Base-by-base conservation (phyloP, 148 eudicot genomes). In the Spergularia marina region DNA sequence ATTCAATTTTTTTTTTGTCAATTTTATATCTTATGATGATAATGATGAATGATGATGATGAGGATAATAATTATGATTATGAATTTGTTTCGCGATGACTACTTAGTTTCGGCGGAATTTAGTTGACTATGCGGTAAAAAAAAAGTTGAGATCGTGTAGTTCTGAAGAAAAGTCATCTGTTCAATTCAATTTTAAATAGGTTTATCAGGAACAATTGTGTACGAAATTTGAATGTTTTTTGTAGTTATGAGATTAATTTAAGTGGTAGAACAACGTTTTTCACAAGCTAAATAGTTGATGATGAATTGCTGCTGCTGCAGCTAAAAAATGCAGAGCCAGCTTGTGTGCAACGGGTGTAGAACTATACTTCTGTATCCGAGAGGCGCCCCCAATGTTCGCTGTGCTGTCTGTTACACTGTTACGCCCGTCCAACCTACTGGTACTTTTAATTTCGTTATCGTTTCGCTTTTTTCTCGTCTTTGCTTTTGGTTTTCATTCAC, bases 291-390 rank as follows among this genome's bases (percentile, higher is more conserved):
- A 30, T 2, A 30, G 36, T 30, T 62, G 54, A 78, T 71, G 11
- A 68, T 69, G 61, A 61, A 61, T 60, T 70, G 53, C 49, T 70
- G 78, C 53, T 75, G 79, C 57, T 70, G 60, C 12, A 53, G n/a
- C 36, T 30, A 58, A 56, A 76, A 81, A 72, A 91, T 92, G 97
- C 98, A 92, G 86, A 90, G 90, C 87, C 98, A 94, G 74, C 68
- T 94, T 16, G 89, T 89, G 62, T 94, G 98, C 90, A 87, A 78
- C 68, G 97, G 98, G 59, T 94, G 98, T 80, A 86, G 98, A 79
- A 94, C 85, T 59, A 75, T 89, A 56, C 90, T 94, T 74, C 75
- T 90, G 56, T 94, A 89, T 72, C 97, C 98, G 0, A 85, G 93
- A 81, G 98, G 97, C 65, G 98, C 98, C 14, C 57, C 89, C 20